phyloP scores from a whole-genome alignment of 2,329 filamentous ascomycete species.

The Lachnum nothofagi region DNA sequence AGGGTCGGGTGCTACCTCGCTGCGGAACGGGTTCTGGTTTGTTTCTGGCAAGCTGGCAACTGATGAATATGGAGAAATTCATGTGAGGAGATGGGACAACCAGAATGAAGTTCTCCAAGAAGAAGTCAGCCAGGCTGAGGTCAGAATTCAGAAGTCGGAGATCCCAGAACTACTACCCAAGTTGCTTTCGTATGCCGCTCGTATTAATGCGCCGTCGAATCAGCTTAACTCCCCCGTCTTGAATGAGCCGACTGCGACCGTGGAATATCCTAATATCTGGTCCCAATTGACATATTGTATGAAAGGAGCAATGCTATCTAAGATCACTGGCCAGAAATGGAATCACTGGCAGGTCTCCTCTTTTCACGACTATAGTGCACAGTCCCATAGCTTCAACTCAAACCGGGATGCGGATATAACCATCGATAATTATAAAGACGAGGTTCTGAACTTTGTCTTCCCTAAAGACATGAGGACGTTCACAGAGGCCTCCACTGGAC shows the following conservation, averaged over 20 bases:
- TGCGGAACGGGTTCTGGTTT: constrained; percentile 56
- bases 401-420: constrained; percentile 18
- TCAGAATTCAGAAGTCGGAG: constrained; percentile 40
- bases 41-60: constrained; percentile 25
- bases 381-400: neutral
- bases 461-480: constrained; percentile 40
- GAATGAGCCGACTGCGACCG: neutral
- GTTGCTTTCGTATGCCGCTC: constrained; percentile 22
- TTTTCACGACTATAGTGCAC: constrained; percentile 41
- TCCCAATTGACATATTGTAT: constrained; percentile 47
- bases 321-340: constrained; percentile 41
- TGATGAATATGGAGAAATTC: constrained; percentile 31
- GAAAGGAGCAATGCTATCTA: constrained; percentile 40
- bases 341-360: constrained; percentile 51
- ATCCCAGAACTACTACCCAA: constrained; percentile 25
- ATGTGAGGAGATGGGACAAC: constrained; percentile 50
- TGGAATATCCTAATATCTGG: constrained; percentile 42
- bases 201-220: neutral
- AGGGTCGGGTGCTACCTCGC: constrained; percentile 44
- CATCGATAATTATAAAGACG: constrained; percentile 37
- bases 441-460: constrained; percentile 47
- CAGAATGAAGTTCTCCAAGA: constrained; percentile 51
- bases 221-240: neutral
- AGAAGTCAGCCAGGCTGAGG: constrained; percentile 42
- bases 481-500: constrained; percentile 34